Conservation (phyloP, 345 rosid genomes). For the Zanthoxylum bungeanum region DNA sequence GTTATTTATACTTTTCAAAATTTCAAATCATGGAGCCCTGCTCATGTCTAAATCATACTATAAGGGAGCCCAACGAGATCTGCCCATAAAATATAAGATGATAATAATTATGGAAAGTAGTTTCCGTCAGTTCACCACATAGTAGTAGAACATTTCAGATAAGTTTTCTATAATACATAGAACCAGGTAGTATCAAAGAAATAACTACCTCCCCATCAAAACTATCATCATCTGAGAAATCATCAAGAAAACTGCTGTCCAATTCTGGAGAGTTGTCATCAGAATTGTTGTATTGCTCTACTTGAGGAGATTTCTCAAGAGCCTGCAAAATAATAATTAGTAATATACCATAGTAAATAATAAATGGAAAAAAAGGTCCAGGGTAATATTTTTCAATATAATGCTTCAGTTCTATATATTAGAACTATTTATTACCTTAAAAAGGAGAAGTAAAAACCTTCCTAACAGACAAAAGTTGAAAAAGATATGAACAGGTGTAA, state of each 20-base stretch:
- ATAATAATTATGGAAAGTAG: neutral
- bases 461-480: too few relatives aligned
- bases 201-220: constrained; percentile 62
- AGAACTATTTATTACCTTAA: neutral
- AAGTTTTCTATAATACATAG: neutral
- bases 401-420: neutral
- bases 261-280: constrained; percentile 46
- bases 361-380: neutral
- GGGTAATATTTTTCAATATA: neutral
- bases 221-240: constrained; percentile 44
- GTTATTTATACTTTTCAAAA: neutral
- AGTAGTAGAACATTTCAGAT: neutral
- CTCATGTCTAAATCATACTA: neutral
- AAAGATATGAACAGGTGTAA: neutral
- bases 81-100: neutral
- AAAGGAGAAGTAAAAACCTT: neutral
- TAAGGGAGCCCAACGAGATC: neutral
- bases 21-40: too few relatives aligned
- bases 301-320: constrained; percentile 41
- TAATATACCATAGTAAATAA: neutral
- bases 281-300: constrained; percentile 33
- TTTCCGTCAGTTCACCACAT: neutral
- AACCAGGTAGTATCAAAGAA: neutral
- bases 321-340: constrained; percentile 40
- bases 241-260: constrained; percentile 47